phyloP scores from a whole-genome alignment of 2,329 filamentous ascomycete species.

The Cryphonectria nitschkei region DNA sequence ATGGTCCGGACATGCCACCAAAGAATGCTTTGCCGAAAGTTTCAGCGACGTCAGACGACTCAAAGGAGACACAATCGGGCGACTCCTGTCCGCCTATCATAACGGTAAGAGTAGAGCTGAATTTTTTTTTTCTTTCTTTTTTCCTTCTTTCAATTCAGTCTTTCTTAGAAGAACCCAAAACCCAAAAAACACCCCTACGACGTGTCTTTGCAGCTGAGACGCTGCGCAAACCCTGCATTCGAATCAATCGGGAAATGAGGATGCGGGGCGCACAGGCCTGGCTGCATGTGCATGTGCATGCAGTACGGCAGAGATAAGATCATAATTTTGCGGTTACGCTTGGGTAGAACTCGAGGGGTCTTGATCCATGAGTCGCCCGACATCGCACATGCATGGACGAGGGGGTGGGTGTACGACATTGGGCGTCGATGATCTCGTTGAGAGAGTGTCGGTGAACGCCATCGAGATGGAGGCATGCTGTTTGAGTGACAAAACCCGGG shows the following conservation, averaged over 20 bases:
- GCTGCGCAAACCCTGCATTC: constrained; percentile 1
- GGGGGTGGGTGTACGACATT: not conserved
- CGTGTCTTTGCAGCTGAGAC: constrained; percentile 7
- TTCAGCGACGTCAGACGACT: constrained; percentile 3
- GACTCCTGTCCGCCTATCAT: not conserved
- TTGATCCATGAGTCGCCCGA: not conserved
- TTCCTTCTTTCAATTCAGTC: too few relatives aligned
- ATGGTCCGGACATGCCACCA: not conserved
- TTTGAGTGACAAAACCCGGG: not conserved
- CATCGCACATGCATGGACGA: not conserved
- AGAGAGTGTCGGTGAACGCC: constrained; percentile 8
- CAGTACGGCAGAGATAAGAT: constrained; percentile 5
- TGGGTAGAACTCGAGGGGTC: not conserved
- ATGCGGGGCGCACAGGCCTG: not conserved
- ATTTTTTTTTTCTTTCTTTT: too few relatives aligned
- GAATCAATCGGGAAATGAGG: not conserved
- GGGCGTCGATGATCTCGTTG: not conserved
- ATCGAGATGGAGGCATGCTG: not conserved
- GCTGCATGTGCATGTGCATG: constrained; percentile 8
- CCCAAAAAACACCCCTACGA: not conserved
- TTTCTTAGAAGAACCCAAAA: not conserved
- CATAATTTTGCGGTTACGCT: not conserved
- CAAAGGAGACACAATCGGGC: not conserved
- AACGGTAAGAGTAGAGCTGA: not conserved
- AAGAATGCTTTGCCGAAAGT: not conserved